Conservation (phyloP, 225 moss, liverwort and hornwort genomes). For the Climacium dendroides region DNA sequence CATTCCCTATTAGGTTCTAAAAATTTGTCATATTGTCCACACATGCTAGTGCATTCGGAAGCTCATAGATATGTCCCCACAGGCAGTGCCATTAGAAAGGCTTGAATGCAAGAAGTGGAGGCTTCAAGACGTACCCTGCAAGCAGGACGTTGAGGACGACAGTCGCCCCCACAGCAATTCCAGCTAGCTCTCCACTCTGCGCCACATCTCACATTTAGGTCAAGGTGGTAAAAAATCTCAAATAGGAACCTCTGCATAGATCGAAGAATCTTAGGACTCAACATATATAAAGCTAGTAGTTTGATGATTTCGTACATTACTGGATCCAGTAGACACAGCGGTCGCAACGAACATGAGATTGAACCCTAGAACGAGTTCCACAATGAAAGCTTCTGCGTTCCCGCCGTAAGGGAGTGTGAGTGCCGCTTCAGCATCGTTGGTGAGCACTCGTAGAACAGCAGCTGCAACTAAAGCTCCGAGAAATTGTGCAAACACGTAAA, state of each 20-base stretch:
- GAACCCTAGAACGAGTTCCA: conserved; percentile 31
- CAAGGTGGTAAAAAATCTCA: neutral
- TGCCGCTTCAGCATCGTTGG: conserved; percentile 3
- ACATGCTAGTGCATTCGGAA: neutral
- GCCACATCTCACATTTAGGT: neutral
- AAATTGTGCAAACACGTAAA: conserved; percentile 29
- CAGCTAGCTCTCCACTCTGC: conserved; percentile 34
- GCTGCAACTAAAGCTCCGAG: conserved; percentile 27
- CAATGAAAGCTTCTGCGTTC: conserved; percentile 9
- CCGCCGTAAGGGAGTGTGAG: conserved; percentile 22
- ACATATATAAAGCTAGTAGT: neutral
- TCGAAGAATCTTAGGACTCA: neutral
- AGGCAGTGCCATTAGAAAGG: neutral
- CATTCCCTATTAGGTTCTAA: too few relatives aligned
- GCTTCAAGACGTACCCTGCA: conserved; percentile 10
- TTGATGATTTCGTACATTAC: conserved; percentile 7
- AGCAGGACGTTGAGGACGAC: conserved; percentile 27
- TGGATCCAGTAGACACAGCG: conserved; percentile 19
- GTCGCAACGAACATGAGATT: conserved; percentile 44
- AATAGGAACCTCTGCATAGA: neutral
- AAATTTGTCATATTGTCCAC: neutral
- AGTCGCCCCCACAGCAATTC: conserved; percentile 30
- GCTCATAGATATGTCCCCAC: neutral
- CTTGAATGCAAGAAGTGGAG: neutral
- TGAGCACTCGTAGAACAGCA: conserved; percentile 20